Base-by-base conservation (phyloP, 305 asterid species). In the Solanum hybrid region DNA sequence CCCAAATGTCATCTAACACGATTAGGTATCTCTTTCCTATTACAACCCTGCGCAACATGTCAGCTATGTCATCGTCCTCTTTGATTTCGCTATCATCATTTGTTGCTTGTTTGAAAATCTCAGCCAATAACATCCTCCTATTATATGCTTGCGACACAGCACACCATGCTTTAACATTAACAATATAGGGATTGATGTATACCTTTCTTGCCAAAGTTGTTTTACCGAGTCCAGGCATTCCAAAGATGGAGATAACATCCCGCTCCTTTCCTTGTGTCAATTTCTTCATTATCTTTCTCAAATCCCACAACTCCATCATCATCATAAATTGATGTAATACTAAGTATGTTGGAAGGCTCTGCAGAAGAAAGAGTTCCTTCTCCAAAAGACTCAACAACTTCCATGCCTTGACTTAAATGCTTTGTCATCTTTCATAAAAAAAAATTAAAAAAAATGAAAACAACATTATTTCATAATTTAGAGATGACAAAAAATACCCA, bases 131-230 rank as follows among this genome's bases (percentile, higher is more conserved):
- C n/a, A 22, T 87, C 33, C 90, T 87, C 76, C 36, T 35, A 34
- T 74, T 11, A n/a, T 87, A 29, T 29, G 14, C 71, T 51, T 87
- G 86, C 20, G 91, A 90, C 26, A 90, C 89, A 78, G 34, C 20
- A 51, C 86, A 26, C 90, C 88, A 79, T 28, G 24, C 64, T 20
- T 31, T 35, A 26, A 11, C 16, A 7, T 71, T 18, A 57, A 57
- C 10, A 57, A 57, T 18, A 57, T 0, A 89, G 89, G 24, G 33
- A 34, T 37, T 20, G 37, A 13, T 5, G 9, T 69, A 51, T 35
- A 92, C 18, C 5, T 86, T 91, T 13, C 22, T 88, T 2, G 91
- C 90, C 0, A 91, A 76, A 24, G 93, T 80, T 2, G 93, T 90
- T 76, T 92, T 92, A 14, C 46, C 46, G 0, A 40, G 46, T 40